phyloP scores from a whole-genome alignment of 768 basidiomycete genomes.

The Xerocomellus amylosporus region DNA sequence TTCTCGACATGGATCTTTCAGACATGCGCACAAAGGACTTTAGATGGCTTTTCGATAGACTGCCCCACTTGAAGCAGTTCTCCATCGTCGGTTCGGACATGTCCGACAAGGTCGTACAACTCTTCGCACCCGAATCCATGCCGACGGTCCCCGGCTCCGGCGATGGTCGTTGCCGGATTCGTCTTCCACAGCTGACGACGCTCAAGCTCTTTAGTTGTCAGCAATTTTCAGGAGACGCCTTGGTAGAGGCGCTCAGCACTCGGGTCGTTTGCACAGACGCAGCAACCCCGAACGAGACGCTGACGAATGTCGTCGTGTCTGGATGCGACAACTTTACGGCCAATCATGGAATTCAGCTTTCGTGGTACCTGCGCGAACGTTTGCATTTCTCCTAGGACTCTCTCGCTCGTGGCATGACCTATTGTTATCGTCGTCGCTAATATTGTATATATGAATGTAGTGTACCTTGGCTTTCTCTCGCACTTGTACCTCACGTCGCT shows the following conservation, averaged over 20 bases:
- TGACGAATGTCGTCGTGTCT: slow-evolving; percentile 24
- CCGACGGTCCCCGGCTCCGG: slow-evolving; percentile 4
- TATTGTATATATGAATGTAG: not conserved
- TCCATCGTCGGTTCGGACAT: slow-evolving; percentile 78
- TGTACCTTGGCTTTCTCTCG: not conserved
- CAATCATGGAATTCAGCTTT: slow-evolving; percentile 23
- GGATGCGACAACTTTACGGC: slow-evolving; percentile 23
- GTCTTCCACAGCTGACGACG: slow-evolving; percentile 52
- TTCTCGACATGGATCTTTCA: slow-evolving; percentile 76
- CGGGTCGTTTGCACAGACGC: slow-evolving; percentile 44
- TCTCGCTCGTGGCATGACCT: not conserved
- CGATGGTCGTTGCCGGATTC: slow-evolving; percentile 33
- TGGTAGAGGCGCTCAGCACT: slow-evolving; percentile 50
- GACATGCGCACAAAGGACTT: slow-evolving; percentile 87
- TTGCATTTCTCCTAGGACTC: slow-evolving; percentile 25
- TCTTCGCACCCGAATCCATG: slow-evolving; percentile 46
- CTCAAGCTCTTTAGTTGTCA: slow-evolving; percentile 63
- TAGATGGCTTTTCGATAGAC: slow-evolving; percentile 57
- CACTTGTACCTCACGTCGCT: not conserved
- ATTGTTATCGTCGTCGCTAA: slow-evolving; percentile 2
- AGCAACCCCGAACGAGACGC: slow-evolving; percentile 28
- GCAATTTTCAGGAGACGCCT: slow-evolving; percentile 53
- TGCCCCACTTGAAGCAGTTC: slow-evolving; percentile 57
- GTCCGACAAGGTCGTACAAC: slow-evolving; percentile 66
- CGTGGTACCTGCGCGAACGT: slow-evolving; percentile 25